Percentiles rank a stretch among this genome's conserved stretches.
Evolutionary conservation across 306 rosid species (phyloP).

Genomic region (Notholithocarpus densiflorus): DNA sequence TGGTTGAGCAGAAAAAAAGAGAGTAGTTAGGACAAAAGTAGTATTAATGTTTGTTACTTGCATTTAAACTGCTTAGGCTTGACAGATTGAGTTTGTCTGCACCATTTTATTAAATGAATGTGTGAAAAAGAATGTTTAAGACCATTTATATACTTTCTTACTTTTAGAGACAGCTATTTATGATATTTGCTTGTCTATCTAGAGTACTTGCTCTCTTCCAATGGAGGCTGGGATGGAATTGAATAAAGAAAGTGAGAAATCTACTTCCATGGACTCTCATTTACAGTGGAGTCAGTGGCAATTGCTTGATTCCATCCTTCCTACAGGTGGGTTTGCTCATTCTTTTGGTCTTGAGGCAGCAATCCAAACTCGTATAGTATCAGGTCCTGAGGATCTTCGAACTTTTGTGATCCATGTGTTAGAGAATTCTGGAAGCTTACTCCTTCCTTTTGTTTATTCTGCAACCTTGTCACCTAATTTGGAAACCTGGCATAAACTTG

Average conservation of each 20-base stretch:
- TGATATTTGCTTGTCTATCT: not conserved
- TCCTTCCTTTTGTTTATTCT: slow-evolving; percentile 77
- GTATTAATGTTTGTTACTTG: not conserved
- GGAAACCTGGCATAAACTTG: slow-evolving; percentile 59
- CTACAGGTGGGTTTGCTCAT: slow-evolving; percentile 92
- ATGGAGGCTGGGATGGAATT: slow-evolving; percentile 30
- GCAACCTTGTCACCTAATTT: slow-evolving; percentile 51
- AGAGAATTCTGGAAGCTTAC: slow-evolving; percentile 79
- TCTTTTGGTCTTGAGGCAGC: slow-evolving; percentile 88
- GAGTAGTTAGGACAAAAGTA: not conserved
- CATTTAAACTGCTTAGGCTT: not conserved
- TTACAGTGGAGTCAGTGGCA: slow-evolving; percentile 80
- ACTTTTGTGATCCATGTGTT: slow-evolving; percentile 58
- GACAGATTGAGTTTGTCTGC: not conserved
- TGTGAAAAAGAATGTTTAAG: not conserved
- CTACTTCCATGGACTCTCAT: slow-evolving; percentile 27
- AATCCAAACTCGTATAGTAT: slow-evolving; percentile 59
- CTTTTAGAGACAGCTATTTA: not conserved
- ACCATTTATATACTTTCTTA: not conserved
- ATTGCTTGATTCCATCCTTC: slow-evolving; percentile 74
- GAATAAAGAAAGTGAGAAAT: slow-evolving; percentile 11
- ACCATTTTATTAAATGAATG: not conserved
- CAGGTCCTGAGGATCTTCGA: slow-evolving; percentile 54
- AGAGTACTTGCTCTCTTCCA: slow-evolving; percentile 13
- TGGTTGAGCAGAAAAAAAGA: not conserved